phyloP scores from a whole-genome alignment of 2,329 filamentous ascomycete species.

The Capronia coronata region DNA sequence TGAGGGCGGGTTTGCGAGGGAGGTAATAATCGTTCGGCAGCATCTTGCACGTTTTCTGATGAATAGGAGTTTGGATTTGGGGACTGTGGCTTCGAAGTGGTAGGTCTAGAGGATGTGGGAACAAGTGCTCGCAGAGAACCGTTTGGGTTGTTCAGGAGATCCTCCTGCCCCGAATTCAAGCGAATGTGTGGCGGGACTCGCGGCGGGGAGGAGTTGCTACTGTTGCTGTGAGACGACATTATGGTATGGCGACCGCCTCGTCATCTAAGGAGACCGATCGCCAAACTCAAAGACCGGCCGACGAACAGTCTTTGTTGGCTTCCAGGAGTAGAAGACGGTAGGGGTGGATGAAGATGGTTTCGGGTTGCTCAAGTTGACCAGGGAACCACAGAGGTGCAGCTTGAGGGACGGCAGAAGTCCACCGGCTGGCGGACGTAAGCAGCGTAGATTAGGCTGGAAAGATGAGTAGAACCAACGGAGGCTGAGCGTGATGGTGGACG shows the following conservation, averaged over 20 bases:
- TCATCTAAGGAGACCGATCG: constrained; percentile 26
- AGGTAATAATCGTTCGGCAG: constrained; percentile 26
- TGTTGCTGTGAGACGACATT: constrained; percentile 27
- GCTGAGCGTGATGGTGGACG: background rate
- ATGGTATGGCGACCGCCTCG: constrained; percentile 24
- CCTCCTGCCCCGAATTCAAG: constrained; percentile 55
- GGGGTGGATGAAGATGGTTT: constrained; percentile 3
- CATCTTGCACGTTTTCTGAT: constrained; percentile 20
- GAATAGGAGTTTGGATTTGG: constrained; percentile 30
- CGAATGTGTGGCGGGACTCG: constrained; percentile 53
- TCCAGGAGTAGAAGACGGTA: constrained; percentile 1
- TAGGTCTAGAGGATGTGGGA: constrained; percentile 16
- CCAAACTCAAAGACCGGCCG: constrained; percentile 7
- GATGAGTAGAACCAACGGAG: constrained; percentile 7
- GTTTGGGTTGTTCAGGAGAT: constrained; percentile 37
- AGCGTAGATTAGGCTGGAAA: constrained; percentile 14
- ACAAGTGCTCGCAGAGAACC: constrained; percentile 22
- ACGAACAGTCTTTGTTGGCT: constrained; percentile 6
- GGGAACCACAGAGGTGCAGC: constrained; percentile 53
- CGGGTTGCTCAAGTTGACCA: constrained; percentile 9
- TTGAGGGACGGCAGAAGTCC: background rate
- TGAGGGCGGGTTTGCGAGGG: constrained; percentile 27
- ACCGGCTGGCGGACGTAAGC: constrained; percentile 8
- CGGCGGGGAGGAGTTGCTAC: constrained; percentile 20
- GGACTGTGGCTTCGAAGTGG: constrained; percentile 10